Evolutionary conservation across 1,139 yeast species (phyloP), one percentile per base, ranked within the genome.

Genomic region (Scheffersomyces illinoinensis): DNA sequence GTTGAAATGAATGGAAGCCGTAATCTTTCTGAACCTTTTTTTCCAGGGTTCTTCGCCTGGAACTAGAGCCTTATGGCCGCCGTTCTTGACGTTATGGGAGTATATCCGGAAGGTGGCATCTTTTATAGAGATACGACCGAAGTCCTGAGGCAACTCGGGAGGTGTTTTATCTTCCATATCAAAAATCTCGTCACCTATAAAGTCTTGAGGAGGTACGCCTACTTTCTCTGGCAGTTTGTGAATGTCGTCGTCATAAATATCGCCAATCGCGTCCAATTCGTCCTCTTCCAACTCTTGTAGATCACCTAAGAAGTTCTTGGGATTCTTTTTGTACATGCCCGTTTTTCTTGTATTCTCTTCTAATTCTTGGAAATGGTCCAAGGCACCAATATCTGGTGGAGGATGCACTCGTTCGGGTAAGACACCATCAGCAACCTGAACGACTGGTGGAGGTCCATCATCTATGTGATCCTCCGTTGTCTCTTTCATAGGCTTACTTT

Each of bases 71-170:
- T 63, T 67, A 57, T 71, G 72, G 17, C 74, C 77, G 3, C 78
- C 80, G 60, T 76, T 77, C 58, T 75, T 76, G 54, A 77, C 71
- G 62, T 78, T 78, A 59, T 78, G 82, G 5, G 79, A 73, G 61
- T 77, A 77, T 21, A 78, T 69, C 47, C 81, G 68, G 62, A 78
- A 75, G 19, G 58, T 59, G 5, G 76, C 54, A 1, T 71, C 69
- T 6, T 62, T 57, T 17, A 68, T 62, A 8, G 54, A 26, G 6
- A 58, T 54, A n/a, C 55, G 58, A 18, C 56, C 50, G 48, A 70
- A 65, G 50, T 65, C 59, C 14, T 61, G 61, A 4, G 69, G 67
- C 2, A 72, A 61, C 4, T 60, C 54, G 2, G 73, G 66, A 21
- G 61, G 64, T 21, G 58, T 57, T 20, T 65, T 69, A 23, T 65